Base-by-base conservation (phyloP, 2,329 filamentous ascomycete genomes). In the Verticillium nubilum region DNA sequence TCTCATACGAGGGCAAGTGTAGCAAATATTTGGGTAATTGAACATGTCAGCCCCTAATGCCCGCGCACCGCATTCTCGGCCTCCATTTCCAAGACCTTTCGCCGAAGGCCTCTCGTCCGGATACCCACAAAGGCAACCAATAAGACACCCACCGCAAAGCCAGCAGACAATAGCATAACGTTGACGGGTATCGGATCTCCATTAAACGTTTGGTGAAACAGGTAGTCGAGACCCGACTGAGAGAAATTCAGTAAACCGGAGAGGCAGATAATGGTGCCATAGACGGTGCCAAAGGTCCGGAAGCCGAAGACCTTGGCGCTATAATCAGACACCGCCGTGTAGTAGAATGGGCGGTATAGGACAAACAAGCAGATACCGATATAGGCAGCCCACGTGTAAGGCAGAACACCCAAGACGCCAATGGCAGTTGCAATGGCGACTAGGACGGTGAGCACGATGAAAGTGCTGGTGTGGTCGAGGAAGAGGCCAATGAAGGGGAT, bases 281-380 rank as follows among this genome's bases (percentile, higher is more conserved):
- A 97, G n/a, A 97, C 92, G 60, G 91, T 96, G 53, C 92, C 93
- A 66, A 97, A 97, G 0, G 92, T 96, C 62, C 87, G 83, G 75
- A 96, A 96, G 17, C 92, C 92, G 71, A 97, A 97, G 35, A 97
- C 92, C 75, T 96, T 96, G 62, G 91, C 92, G 23, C 86, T 85
- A 72, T 96, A 96, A 75, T 97, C 92, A 60, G 89, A 94, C 60
- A 97, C 90, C 7, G 91, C 86, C 0, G 92, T 96, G 76, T 97
- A 97, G 75, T 96, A 97, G 29, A 97, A 86, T 0, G 93, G 92
- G 0, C 92, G 85, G 68, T 95, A 93, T 25, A 96, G 73, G 12
- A 95, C 90, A 69, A 97, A 96, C 10, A 97, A 81, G 53, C 80
- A 76, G 58, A 97, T 79, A 65, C 93, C 93, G 15, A 81, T 79